Evolutionary conservation across 495 filamentous ascomycete species (phyloP).

Genomic region (Penicillium silybi): DNA sequence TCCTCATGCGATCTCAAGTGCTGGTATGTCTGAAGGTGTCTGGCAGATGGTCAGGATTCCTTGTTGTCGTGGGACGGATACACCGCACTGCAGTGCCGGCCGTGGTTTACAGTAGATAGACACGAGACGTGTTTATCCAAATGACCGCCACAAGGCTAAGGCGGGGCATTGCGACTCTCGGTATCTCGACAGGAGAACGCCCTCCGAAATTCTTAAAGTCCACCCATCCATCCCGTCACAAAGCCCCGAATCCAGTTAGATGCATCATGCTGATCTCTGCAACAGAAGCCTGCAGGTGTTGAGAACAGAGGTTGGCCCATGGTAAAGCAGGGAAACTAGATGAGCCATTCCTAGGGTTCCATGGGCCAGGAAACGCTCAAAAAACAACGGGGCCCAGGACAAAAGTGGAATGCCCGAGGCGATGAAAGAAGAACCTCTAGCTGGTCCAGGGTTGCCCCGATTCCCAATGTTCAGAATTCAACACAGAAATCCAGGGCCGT

Average conservation of each 20-base stretch:
- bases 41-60: not conserved
- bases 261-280: not conserved
- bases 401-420: not conserved
- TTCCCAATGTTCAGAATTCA: not conserved
- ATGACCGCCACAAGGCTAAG: not conserved
- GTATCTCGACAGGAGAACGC: not conserved
- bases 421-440: not conserved
- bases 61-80: not conserved
- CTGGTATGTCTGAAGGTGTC: not conserved
- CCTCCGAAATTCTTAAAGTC: not conserved
- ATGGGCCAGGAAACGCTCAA: not conserved
- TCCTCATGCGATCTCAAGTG: not conserved
- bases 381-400: not conserved
- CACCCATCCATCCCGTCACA: not conserved
- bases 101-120: slow-evolving; percentile 17
- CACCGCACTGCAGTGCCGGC: not conserved
- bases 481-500: not conserved
- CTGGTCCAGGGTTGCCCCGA: not conserved
- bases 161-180: not conserved
- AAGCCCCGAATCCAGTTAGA: not conserved
- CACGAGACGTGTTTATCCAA: not conserved
- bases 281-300: not conserved
- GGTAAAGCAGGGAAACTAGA: not conserved
- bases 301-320: not conserved
- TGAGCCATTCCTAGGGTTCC: not conserved